Base-by-base conservation (phyloP, 139 green algal species). In the Diplosphaera chodatii region DNA sequence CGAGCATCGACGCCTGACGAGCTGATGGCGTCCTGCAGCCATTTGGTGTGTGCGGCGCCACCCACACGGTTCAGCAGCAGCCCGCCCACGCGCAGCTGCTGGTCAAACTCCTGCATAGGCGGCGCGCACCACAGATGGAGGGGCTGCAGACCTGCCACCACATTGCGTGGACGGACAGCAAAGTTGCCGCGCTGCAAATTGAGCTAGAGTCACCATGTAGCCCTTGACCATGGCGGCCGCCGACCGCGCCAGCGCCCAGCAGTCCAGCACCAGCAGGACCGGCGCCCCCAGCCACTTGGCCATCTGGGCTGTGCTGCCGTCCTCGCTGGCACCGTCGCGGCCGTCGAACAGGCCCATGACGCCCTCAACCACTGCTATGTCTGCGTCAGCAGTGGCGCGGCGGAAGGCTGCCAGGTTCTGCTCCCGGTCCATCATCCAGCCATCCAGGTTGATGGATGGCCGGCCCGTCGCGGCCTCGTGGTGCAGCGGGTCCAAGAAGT, bases 211-310 rank as follows among this genome's bases (percentile, higher is more conserved):
- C 25, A 75, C 74, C 4, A 72, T 32, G 66, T 30, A 93, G 18
- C 87, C 89, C 34, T 85, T 85, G 20, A 93, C 48, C 55, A 93
- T 73, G 1, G 91, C 90, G 20, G 87, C 89, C 0, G 82, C 81
- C 16, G 70, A 85, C 27, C 87, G 80, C 0, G 80, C 80, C 10
- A 92, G 30, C 4, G 83, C 77, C 28, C 62, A 82, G 55, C 83
- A 87, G 77, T 97, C 92, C 66, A 97, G 55, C 0, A 97, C 88
- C 22, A 97, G 80, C 69, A 97, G 29, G 22, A 97, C 87, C 0
- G 92, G 88, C 32, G 79, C 87, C 1, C 75, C 77, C 68, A 96
- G 79, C 83, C 83, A 88, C 72, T 93, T 92, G 32, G 92, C 91
- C 48, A 95, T 77, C 74, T 96, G 77, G 23, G 90, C 89, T 21